Evolutionary conservation across 225 moss, liverwort and hornwort genomes (phyloP).

Genomic region (Marchantia paleacea): DNA sequence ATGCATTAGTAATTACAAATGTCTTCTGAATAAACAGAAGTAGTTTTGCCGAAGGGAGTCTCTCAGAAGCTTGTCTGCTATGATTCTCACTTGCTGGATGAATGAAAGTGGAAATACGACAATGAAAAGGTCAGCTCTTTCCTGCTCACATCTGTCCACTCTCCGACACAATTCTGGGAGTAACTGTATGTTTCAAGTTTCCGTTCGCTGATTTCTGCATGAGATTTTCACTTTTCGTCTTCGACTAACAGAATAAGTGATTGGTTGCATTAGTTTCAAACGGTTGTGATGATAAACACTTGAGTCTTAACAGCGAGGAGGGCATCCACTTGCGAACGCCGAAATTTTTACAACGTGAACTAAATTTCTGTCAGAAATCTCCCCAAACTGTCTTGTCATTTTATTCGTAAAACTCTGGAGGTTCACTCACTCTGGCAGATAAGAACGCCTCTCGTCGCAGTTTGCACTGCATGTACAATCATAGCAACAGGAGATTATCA

Average conservation of each 20-base stretch:
- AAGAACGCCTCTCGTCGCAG: slow-evolving; percentile 55
- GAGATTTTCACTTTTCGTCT: too few relatives aligned
- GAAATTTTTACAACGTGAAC: too few relatives aligned
- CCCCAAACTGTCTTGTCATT: too few relatives aligned
- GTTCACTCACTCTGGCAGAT: slow-evolving; percentile 45
- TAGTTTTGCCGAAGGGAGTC: not conserved
- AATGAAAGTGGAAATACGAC: too few relatives aligned
- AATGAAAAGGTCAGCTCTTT: not conserved
- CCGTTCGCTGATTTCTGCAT: not conserved
- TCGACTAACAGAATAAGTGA: not conserved
- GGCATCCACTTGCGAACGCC: too few relatives aligned
- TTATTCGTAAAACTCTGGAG: slow-evolving; percentile 54
- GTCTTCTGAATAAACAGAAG: not conserved
- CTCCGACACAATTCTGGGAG: not conserved
- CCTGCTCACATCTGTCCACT: too few relatives aligned
- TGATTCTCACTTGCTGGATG: not conserved
- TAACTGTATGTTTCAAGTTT: not conserved
- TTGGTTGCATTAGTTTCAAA: not conserved
- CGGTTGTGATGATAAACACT: too few relatives aligned
- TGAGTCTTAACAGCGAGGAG: too few relatives aligned
- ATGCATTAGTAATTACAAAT: not conserved
- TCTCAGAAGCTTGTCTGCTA: not conserved
- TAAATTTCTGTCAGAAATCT: too few relatives aligned
- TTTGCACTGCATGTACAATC: slow-evolving; percentile 45
- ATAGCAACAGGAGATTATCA: not conserved